Percentiles rank a stretch among this genome's conserved stretches.
phyloP scores from a whole-genome alignment of 805 yeast species.

The Yarrowia yakushimensis region DNA sequence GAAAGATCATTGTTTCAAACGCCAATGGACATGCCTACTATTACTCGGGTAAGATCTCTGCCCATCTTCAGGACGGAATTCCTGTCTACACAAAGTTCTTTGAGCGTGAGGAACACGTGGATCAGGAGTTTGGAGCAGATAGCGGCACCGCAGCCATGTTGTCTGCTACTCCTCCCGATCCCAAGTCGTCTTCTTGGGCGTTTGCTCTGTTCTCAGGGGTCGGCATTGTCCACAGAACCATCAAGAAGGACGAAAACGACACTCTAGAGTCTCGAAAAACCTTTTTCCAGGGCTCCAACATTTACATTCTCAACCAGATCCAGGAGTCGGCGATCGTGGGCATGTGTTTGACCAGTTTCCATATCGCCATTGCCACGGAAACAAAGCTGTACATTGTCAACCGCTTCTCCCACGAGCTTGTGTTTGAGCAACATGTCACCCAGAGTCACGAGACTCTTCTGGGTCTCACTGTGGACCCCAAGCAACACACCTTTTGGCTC shows the following conservation, averaged over 20 bases:
- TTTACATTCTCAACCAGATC: conserved; percentile 13
- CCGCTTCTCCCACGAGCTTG: conserved; percentile 49
- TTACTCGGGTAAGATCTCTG: conserved; percentile 32
- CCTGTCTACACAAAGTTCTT: conserved; percentile 36
- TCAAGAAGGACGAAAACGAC: conserved; percentile 12
- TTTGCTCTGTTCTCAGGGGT: conserved; percentile 50
- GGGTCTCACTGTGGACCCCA: conserved; percentile 51
- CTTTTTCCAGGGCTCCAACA: conserved; percentile 15
- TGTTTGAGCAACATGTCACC: conserved; percentile 44
- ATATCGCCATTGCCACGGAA: conserved; percentile 48
- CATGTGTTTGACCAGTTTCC: conserved; percentile 51
- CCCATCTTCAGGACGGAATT: conserved; percentile 32
- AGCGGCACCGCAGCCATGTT: neutral
- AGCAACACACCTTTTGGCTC: conserved; percentile 68
- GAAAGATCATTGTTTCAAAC: conserved; percentile 29
- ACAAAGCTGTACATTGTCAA: conserved; percentile 46
- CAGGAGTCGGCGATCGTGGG: conserved; percentile 38
- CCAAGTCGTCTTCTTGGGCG: conserved; percentile 20
- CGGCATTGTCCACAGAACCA: conserved; percentile 46
- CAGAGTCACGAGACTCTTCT: conserved; percentile 40
- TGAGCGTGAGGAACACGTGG: conserved; percentile 29
- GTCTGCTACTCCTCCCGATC: conserved; percentile 14
- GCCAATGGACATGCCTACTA: conserved; percentile 31
- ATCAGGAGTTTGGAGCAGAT: conserved; percentile 11
- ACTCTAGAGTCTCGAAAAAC: conserved; percentile 4